Percentiles rank a stretch among this genome's conserved stretches.
Evolutionary conservation across 2,329 filamentous ascomycete species (phyloP).

Genomic region (Berkeleyomyces basicola): DNA sequence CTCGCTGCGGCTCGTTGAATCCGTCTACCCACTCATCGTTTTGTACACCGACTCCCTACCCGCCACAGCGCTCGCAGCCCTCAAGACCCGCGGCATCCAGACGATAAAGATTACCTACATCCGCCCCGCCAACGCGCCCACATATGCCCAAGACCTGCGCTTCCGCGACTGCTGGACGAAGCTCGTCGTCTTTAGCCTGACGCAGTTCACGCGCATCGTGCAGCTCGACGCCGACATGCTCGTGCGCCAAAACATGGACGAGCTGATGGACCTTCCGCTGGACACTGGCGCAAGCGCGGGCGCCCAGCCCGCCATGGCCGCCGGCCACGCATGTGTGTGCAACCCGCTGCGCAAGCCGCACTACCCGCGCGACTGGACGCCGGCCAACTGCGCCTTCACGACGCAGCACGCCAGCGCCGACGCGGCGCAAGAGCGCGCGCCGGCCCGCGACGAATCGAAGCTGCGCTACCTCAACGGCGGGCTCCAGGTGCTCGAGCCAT

Average conservation of each 20-base stretch:
- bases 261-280: slow-evolving; percentile 69
- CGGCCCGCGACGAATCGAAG: slow-evolving; percentile 29
- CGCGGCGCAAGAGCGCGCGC: slow-evolving; percentile 28
- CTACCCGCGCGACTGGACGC: slow-evolving; percentile 57
- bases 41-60: slow-evolving; percentile 72
- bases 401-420: slow-evolving; percentile 31
- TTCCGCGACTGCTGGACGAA: slow-evolving; percentile 90
- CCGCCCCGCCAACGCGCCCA: slow-evolving; percentile 44
- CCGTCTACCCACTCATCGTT: slow-evolving; percentile 63
- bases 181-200: slow-evolving; percentile 59
- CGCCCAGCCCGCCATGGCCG: slow-evolving; percentile 51
- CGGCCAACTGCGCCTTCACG: slow-evolving; percentile 41
- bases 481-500: slow-evolving; percentile 40
- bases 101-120: slow-evolving; percentile 57
- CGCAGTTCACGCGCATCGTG: slow-evolving; percentile 62
- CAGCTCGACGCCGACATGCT: slow-evolving; percentile 85
- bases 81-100: slow-evolving; percentile 52
- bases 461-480: slow-evolving; percentile 36
- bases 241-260: slow-evolving; percentile 71
- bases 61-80: slow-evolving; percentile 45
- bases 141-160: slow-evolving; percentile 61
- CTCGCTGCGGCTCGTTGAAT: slow-evolving; percentile 48
- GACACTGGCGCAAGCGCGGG: slow-evolving; percentile 27
- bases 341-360: slow-evolving; percentile 65
- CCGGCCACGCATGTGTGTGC: slow-evolving; percentile 71